Conservation (phyloP, 2,329 filamentous ascomycete genomes). For the Blastomyces silverae region DNA sequence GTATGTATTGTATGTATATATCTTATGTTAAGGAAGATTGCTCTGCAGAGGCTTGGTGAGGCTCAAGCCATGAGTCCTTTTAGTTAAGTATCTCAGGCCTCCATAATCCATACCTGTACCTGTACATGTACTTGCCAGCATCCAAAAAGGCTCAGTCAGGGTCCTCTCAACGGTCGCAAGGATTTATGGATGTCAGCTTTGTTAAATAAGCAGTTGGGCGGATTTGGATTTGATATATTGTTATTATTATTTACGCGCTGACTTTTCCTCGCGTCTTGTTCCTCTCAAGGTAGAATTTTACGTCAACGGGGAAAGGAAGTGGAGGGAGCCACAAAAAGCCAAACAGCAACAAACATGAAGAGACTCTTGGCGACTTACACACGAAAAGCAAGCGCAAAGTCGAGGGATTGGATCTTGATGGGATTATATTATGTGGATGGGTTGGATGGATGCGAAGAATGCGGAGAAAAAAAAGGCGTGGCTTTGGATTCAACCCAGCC, state of each 20-base stretch:
- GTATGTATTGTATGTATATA: too few species aligned
- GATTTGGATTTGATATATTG: background rate
- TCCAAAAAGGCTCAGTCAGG: background rate
- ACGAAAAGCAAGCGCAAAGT: conserved; percentile 14
- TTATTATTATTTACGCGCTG: background rate
- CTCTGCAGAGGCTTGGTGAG: conserved; percentile 1
- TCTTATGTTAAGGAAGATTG: background rate
- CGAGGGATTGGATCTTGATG: conserved; percentile 14
- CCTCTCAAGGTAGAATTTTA: too few species aligned
- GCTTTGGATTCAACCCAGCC: background rate
- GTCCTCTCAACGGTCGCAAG: background rate
- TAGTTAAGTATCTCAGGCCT: too few species aligned
- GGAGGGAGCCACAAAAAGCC: too few species aligned
- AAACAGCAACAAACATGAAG: too few species aligned
- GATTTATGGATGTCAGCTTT: background rate
- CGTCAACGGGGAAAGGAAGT: too few species aligned
- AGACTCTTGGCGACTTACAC: too few species aligned
- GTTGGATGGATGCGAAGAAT: background rate
- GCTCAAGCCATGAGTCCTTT: too few species aligned
- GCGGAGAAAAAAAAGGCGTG: conserved; percentile 8
- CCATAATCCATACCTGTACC: background rate
- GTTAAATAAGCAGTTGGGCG: background rate
- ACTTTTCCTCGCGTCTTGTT: background rate
- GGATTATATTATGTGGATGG: too few species aligned
- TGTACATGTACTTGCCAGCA: background rate